phyloP scores from a whole-genome alignment of 2,329 filamentous ascomycete genomes.

The Ceratocystis lukuohia region DNA sequence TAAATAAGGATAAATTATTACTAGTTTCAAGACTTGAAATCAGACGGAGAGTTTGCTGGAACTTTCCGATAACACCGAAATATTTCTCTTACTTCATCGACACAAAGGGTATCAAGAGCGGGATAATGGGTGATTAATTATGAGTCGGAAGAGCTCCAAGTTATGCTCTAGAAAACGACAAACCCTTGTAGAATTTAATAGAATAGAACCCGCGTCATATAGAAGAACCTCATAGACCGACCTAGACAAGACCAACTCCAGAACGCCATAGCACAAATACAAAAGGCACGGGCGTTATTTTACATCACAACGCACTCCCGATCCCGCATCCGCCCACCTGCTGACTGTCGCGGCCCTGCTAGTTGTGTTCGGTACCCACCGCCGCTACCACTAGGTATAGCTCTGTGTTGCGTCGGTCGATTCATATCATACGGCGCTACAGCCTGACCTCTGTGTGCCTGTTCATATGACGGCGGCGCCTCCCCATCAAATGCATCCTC shows the following conservation, averaged over 20 bases:
- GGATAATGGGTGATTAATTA: too few species aligned
- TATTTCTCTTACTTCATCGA: too few species aligned
- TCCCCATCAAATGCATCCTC: not conserved
- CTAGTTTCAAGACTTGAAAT: too few species aligned
- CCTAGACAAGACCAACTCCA: not conserved
- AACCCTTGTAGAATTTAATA: too few species aligned
- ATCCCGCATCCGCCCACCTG: not conserved
- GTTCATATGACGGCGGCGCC: conserved; percentile 11
- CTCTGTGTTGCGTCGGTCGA: not conserved
- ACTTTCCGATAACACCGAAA: too few species aligned
- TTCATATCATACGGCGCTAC: not conserved
- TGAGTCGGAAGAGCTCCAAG: too few species aligned
- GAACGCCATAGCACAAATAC: not conserved
- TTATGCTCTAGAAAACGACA: too few species aligned
- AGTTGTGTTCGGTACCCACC: not conserved
- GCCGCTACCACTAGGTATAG: not conserved
- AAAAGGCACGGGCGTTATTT: not conserved
- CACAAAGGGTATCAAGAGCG: too few species aligned
- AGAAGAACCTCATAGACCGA: not conserved
- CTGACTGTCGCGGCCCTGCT: not conserved
- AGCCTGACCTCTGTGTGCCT: not conserved
- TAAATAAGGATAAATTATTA: too few species aligned
- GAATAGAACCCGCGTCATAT: too few species aligned
- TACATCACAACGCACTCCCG: conserved; percentile 14
- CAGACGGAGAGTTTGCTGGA: too few species aligned